Base-by-base conservation (phyloP, 2,329 filamentous ascomycete genomes). In the Pyricularia sp. region DNA sequence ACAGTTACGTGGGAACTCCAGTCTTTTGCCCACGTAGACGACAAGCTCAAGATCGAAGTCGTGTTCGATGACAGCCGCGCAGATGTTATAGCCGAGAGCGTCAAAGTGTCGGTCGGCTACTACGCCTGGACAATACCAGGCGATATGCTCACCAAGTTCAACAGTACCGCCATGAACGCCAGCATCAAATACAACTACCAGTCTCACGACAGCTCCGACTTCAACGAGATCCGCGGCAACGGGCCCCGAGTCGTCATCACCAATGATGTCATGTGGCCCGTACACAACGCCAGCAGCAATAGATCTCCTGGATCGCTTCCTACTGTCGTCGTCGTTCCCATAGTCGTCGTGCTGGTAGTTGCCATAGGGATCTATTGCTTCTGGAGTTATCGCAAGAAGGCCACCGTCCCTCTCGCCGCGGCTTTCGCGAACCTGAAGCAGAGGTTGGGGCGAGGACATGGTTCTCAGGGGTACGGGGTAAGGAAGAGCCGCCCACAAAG, bases 1-100 rank as follows among this genome's bases (percentile, higher is more conserved):
- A 61, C 67, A 79, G 77, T 80, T 64, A 78, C 77, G 23, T 78
- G 78, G 78, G 73, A 76, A 20, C 70, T 72, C 0, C 55, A 64
- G 7, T 72, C 71, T 68, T 78, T 79, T 69, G 69, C 71, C 30
- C 67, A 73, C 58, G 69, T 71, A 23, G 68, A 70, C 66, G 69
- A 71, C 1, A 69, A 68, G 7, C 63, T 76, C 58, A 58, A 70
- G 9, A 36, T 78, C 64, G 65, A 73, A 30, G 71, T 71, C 58
- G 50, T 69, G 11, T 72, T 72, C 70, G 68, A 68, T 69, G 66
- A 69, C 68, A 69, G 69, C 26, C 69, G 70, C 33, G 73, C 73
- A 25, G 68, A 73, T 61, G 69, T 68, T 31, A 69, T 72, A 7
- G 31, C 55, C 11, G 66, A 69, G 5, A 59, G 42, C 3, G 25